Conservation (phyloP, 2,329 filamentous ascomycete species). For the Phyllosticta capitalensis region DNA sequence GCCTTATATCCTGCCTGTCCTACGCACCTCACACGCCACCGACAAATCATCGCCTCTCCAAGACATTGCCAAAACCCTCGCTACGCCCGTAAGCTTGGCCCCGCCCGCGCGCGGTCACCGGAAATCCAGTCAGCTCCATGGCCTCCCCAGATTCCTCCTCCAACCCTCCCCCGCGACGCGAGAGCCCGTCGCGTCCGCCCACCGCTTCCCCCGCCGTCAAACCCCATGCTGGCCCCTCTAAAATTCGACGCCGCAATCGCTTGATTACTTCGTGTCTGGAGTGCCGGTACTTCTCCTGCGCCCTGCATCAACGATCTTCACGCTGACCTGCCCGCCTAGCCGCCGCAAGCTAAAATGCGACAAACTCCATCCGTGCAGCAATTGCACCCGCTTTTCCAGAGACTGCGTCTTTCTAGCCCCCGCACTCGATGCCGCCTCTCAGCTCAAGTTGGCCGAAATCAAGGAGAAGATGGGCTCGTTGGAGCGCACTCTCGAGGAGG, state of each 20-base stretch:
- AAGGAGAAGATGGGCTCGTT: conserved; percentile 69
- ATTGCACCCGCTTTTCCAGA: conserved; percentile 47
- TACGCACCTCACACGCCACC: neutral
- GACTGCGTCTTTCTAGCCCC: conserved; percentile 56
- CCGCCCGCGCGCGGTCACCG: neutral
- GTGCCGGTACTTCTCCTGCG: conserved; percentile 15
- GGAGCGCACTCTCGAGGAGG: conserved; percentile 59
- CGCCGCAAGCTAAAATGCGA: conserved; percentile 72
- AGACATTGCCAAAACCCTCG: neutral
- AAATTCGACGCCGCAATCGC: conserved; percentile 28
- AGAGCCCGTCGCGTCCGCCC: neutral
- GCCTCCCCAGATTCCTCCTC: conserved; percentile 8
- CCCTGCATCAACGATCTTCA: conserved; percentile 9
- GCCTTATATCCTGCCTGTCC: neutral
- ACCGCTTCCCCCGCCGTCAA: neutral
- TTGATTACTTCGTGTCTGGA: conserved; percentile 31
- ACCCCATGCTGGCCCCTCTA: conserved; percentile 11
- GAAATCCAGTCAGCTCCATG: neutral
- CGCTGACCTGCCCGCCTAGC: conserved; percentile 35
- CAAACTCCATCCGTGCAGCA: conserved; percentile 61
- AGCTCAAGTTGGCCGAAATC: conserved; percentile 63
- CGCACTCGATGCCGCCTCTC: conserved; percentile 58
- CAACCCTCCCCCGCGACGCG: neutral
- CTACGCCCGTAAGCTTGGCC: conserved; percentile 9
- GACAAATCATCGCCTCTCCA: neutral